These are phyloP conservation scores for Petrea volubilis DNA, from an alignment of 257 asterid species.

Conservation along the genomic window DNA sequence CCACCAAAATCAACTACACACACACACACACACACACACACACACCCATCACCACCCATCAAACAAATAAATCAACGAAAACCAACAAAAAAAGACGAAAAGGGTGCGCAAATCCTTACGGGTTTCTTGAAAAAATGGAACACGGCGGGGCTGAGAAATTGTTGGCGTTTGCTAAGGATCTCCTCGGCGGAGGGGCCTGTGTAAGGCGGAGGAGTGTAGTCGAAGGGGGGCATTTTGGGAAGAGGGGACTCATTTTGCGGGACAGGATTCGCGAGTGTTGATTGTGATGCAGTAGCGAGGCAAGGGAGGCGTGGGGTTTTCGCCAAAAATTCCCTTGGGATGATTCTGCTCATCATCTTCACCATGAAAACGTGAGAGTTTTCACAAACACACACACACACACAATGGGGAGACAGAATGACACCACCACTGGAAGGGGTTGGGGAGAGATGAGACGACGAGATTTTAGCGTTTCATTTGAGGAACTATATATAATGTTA, in stretches of 20 bases:
- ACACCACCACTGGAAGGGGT: background rate
- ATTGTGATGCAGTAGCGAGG: slow-evolving; percentile 28
- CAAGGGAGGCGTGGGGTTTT: slow-evolving; percentile 21
- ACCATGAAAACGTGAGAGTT: slow-evolving; percentile 11
- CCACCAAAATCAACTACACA: slow-evolving; percentile 75
- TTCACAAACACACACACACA: background rate
- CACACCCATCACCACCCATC: too few relatives aligned
- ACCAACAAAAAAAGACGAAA: background rate
- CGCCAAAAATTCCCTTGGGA: slow-evolving; percentile 32
- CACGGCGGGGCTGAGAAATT: slow-evolving; percentile 82
- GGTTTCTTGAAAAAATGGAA: slow-evolving; percentile 76
- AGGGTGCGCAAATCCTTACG: slow-evolving; percentile 26
- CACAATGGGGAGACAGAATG: background rate
- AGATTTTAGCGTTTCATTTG: background rate
- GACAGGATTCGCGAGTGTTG: slow-evolving; percentile 33
- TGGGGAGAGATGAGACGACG: slow-evolving; percentile 12
- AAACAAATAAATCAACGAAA: background rate
- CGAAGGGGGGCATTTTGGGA: slow-evolving; percentile 84
- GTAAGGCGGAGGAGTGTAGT: slow-evolving; percentile 86
- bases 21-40: too few relatives aligned
- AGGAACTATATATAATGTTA: background rate
- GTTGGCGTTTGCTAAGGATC: slow-evolving; percentile 61
- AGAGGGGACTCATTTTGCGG: slow-evolving; percentile 38
- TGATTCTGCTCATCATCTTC: slow-evolving; percentile 38
- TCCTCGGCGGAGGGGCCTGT: slow-evolving; percentile 75